Evolutionary conservation across 257 asterid genomes (phyloP).

Genomic region (Mentha longifolia): DNA sequence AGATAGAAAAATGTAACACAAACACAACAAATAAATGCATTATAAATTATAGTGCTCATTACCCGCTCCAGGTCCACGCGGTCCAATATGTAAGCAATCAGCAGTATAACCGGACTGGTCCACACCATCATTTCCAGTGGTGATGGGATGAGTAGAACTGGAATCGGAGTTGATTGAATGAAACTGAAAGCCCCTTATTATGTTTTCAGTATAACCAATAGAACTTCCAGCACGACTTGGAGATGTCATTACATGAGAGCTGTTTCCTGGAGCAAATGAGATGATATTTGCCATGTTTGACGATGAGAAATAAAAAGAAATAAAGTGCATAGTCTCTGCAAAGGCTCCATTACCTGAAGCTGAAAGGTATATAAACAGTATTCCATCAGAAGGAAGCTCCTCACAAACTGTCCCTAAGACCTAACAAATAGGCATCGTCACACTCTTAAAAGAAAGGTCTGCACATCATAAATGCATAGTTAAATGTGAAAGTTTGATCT

Average conservation of each 20-base stretch:
- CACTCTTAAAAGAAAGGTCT: slow-evolving; percentile 29
- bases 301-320: slow-evolving; percentile 27
- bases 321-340: slow-evolving; percentile 4
- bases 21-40: background rate
- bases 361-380: slow-evolving; percentile 77
- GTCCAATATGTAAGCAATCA: slow-evolving; percentile 75
- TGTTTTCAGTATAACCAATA: slow-evolving; percentile 51
- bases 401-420: slow-evolving; percentile 89
- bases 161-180: slow-evolving; percentile 57
- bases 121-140: slow-evolving; percentile 46
- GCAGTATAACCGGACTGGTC: slow-evolving; percentile 46
- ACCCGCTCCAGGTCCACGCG: slow-evolving; percentile 80
- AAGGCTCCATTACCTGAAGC: slow-evolving; percentile 63
- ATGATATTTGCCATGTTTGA: slow-evolving; percentile 32
- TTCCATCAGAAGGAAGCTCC: slow-evolving; percentile 95
- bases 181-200: slow-evolving; percentile 58
- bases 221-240: slow-evolving; percentile 60
- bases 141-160: slow-evolving; percentile 42
- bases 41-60: slow-evolving; percentile 18
- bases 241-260: slow-evolving; percentile 52
- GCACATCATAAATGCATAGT: slow-evolving; percentile 20
- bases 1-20: background rate
- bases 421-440: slow-evolving; percentile 51
- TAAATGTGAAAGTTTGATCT: slow-evolving; percentile 4
- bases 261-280: slow-evolving; percentile 57